phyloP scores from a whole-genome alignment of 257 asterid species.

The Solanum chiquidenum region DNA sequence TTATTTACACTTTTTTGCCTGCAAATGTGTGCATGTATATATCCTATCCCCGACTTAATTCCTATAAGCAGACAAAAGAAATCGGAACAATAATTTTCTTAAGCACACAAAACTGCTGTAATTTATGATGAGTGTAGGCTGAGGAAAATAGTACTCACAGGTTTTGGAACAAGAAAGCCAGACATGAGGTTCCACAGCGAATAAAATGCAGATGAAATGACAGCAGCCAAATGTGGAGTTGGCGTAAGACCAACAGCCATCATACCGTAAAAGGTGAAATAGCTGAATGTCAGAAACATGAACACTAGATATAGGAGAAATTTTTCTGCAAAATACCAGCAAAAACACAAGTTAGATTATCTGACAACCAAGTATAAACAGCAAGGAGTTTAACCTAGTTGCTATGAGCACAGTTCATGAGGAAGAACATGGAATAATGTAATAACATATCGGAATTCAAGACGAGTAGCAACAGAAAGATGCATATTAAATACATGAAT shows the following conservation, averaged over 20 bases:
- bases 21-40: neutral
- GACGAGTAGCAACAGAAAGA: neutral
- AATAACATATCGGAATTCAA: neutral
- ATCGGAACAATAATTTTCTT: neutral
- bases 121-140: neutral
- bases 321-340: constrained; percentile 19
- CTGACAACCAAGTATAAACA: neutral
- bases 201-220: constrained; percentile 48
- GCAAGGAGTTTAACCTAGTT: neutral
- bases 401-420: neutral
- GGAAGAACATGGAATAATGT: neutral
- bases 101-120: neutral
- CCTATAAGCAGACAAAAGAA: neutral
- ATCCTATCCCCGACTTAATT: neutral
- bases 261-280: constrained; percentile 64
- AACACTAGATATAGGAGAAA: constrained; percentile 37
- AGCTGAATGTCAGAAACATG: constrained; percentile 46
- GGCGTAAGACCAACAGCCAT: constrained; percentile 68
- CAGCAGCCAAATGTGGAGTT: constrained; percentile 38
- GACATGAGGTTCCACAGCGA: constrained; percentile 55
- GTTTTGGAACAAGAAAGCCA: constrained; percentile 55
- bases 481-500: neutral
- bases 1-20: neutral
- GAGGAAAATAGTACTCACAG: constrained; percentile 27
- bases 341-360: neutral